These are phyloP conservation scores for Sphenostylis stenocarpa DNA, from an alignment of 306 rosid genomes.

Conservation along the genomic window DNA sequence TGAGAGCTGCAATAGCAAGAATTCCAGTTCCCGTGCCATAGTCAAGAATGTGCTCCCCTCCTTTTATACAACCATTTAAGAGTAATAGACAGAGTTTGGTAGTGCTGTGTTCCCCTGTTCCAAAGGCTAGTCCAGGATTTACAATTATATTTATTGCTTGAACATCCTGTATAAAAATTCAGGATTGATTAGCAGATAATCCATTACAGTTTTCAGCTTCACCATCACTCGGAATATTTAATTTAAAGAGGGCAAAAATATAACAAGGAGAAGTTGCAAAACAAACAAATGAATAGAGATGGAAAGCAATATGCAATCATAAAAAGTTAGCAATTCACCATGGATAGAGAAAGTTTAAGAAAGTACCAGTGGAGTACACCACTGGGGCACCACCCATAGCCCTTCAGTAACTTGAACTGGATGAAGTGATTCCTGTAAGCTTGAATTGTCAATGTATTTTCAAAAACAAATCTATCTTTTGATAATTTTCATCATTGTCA, in stretches of 20 bases:
- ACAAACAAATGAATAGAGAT: neutral
- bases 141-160: slow-evolving; percentile 81
- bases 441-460: slow-evolving; percentile 16
- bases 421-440: slow-evolving; percentile 68
- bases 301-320: slow-evolving; percentile 7
- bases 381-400: slow-evolving; percentile 84
- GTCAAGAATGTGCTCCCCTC: slow-evolving; percentile 80
- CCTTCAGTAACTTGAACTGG: slow-evolving; percentile 71
- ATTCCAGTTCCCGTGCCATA: slow-evolving; percentile 96
- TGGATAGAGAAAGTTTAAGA: slow-evolving; percentile 24
- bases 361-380: slow-evolving; percentile 75
- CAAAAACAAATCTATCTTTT: slow-evolving; percentile 2
- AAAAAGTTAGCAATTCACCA: slow-evolving; percentile 9
- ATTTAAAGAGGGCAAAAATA: neutral
- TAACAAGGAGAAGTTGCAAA: slow-evolving; percentile 17
- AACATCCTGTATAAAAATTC: slow-evolving; percentile 49
- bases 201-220: neutral
- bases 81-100: slow-evolving; percentile 82
- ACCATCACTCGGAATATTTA: neutral
- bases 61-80: slow-evolving; percentile 58
- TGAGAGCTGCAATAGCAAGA: slow-evolving; percentile 84
- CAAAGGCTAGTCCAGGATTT: slow-evolving; percentile 85
- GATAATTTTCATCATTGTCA: slow-evolving; percentile 22
- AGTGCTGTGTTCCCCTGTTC: slow-evolving; percentile 88
- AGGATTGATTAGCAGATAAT: neutral